phyloP scores from a whole-genome alignment of 108 stramenopile genomes.

The Stephanodiscus minutulus region DNA sequence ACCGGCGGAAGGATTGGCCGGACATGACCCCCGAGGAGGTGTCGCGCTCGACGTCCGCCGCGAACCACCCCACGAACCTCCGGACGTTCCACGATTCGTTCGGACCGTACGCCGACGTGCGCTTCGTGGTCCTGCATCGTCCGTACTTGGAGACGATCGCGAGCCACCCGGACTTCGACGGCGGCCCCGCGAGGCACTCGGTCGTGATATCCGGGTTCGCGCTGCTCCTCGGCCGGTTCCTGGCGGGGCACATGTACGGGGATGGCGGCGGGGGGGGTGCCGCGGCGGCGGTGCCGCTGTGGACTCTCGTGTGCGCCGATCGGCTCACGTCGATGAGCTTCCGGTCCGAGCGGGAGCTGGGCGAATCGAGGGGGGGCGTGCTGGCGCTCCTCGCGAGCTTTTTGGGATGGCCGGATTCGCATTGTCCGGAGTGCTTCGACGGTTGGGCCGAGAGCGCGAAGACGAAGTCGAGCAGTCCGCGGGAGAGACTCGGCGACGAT shows the following conservation, averaged over 20 bases:
- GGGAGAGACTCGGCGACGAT: conserved; percentile 10
- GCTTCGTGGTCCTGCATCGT: conserved; percentile 23
- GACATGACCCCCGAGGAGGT: conserved; percentile 15
- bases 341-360: background rate
- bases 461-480: background rate
- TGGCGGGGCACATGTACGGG: conserved; percentile 15
- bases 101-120: conserved; percentile 6
- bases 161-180: conserved; percentile 12
- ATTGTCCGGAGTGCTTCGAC: conserved; percentile 26
- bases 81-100: conserved; percentile 19
- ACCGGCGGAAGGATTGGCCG: conserved; percentile 6
- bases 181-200: conserved; percentile 9
- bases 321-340: background rate
- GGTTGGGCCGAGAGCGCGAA: conserved; percentile 27
- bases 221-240: conserved; percentile 14
- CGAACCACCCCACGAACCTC: conserved; percentile 25
- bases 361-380: background rate
- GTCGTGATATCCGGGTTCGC: conserved; percentile 15
- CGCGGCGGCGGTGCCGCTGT: conserved; percentile 2
- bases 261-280: background rate
- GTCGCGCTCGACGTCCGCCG: conserved; percentile 7
- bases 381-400: conserved; percentile 10
- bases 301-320: conserved; percentile 14
- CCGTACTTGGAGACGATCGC: conserved; percentile 25
- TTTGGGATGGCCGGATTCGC: conserved; percentile 21